Percentiles rank a stretch among this genome's conserved stretches.
These are phyloP conservation scores for Cyberlindnera misumaiensis DNA, from an alignment of 805 yeast species.

Conservation along the genomic window DNA sequence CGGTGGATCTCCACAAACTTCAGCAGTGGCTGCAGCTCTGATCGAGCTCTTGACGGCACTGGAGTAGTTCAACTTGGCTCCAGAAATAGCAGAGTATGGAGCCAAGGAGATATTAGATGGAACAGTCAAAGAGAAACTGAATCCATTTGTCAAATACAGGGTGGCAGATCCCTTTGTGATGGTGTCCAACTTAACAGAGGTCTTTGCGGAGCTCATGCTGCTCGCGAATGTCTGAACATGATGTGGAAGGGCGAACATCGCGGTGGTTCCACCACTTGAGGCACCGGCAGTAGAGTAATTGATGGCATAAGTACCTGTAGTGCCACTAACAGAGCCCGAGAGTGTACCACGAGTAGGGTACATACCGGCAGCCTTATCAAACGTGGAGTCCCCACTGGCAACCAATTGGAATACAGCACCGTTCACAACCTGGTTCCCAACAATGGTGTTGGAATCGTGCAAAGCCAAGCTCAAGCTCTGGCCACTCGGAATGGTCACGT, in stretches of 20 bases:
- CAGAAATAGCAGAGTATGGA: slow-evolving; percentile 32
- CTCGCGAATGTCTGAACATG: slow-evolving; percentile 40
- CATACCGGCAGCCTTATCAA: slow-evolving; percentile 59
- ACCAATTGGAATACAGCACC: slow-evolving; percentile 57
- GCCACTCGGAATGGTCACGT: slow-evolving; percentile 41
- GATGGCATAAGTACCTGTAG: slow-evolving; percentile 35
- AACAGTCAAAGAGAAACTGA: slow-evolving; percentile 37
- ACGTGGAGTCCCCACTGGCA: slow-evolving; percentile 41
- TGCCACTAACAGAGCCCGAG: slow-evolving; percentile 33
- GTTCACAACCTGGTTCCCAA: slow-evolving; percentile 36
- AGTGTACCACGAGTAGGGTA: slow-evolving; percentile 45
- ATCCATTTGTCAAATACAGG: slow-evolving; percentile 35
- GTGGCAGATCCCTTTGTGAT: slow-evolving; percentile 42
- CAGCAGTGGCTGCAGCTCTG: slow-evolving; percentile 28
- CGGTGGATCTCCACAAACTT: slow-evolving; percentile 33
- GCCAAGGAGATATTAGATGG: slow-evolving; percentile 40
- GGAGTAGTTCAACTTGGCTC: slow-evolving; percentile 24
- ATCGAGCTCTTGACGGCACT: slow-evolving; percentile 25
- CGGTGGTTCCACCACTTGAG: slow-evolving; percentile 35
- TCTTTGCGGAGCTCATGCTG: slow-evolving; percentile 22
- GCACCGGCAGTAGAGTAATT: slow-evolving; percentile 38
- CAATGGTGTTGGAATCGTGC: slow-evolving; percentile 32
- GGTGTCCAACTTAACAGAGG: slow-evolving; percentile 37
- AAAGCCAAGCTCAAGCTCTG: slow-evolving; percentile 26
- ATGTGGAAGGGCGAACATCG: slow-evolving; percentile 66